A percentile compares a stretch with the other conserved stretches of the same genome.
Evolutionary conservation across 192 early-diverging fungal species (phyloP).

Genomic region (Coemansia sp.): DNA sequence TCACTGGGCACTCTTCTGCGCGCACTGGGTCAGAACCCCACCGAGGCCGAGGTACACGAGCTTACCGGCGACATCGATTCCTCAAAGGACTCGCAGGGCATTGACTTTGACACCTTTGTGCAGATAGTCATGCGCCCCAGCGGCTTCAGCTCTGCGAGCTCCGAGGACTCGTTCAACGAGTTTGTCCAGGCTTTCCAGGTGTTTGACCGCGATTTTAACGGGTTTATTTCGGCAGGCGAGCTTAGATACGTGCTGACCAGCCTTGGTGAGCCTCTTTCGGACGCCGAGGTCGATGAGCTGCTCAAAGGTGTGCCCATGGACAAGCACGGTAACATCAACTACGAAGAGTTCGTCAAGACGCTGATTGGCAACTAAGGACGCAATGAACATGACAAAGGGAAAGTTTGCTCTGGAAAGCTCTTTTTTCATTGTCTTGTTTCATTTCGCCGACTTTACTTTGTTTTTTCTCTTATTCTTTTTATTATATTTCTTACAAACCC

Average conservation of each 20-base stretch:
- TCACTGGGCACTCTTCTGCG: conserved; percentile 74
- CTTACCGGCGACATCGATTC: conserved; percentile 55
- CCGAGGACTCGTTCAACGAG: conserved; percentile 68
- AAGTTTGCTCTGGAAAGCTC: not conserved
- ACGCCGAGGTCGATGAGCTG: conserved; percentile 78
- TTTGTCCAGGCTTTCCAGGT: conserved; percentile 86
- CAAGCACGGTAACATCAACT: conserved; percentile 79
- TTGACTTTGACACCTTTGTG: conserved; percentile 72
- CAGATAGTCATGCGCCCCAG: conserved; percentile 70
- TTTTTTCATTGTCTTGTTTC: not conserved
- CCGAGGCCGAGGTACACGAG: conserved; percentile 71
- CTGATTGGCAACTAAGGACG: conserved; percentile 35
- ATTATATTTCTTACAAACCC: not conserved
- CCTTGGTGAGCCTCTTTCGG: conserved; percentile 77
- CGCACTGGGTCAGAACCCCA: conserved; percentile 77
- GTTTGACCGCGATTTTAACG: conserved; percentile 80
- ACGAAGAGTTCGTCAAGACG: conserved; percentile 64
- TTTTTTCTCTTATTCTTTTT: not conserved
- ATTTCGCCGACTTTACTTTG: not conserved
- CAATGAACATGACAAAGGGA: not conserved
- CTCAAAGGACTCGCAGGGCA: conserved; percentile 44
- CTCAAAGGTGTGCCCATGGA: conserved; percentile 73
- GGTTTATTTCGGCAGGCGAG: conserved; percentile 74
- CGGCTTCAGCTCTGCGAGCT: conserved; percentile 65
- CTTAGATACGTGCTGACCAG: conserved; percentile 80